These are phyloP conservation scores for Alternaria triticimaculans DNA, from an alignment of 2,329 filamentous ascomycete genomes.

Conservation along the genomic window DNA sequence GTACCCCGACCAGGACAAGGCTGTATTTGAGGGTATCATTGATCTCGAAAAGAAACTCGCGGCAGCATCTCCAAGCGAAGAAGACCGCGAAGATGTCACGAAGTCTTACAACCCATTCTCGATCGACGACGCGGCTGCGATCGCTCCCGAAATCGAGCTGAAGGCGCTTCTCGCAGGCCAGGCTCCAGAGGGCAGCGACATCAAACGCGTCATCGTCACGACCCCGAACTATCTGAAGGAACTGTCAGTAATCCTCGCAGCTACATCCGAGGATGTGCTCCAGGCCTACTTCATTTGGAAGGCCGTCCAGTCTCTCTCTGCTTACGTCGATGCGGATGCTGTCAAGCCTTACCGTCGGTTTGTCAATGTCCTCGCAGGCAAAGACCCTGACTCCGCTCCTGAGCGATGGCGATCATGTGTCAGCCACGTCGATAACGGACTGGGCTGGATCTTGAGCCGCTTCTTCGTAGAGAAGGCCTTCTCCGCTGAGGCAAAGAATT, in stretches of 20 bases:
- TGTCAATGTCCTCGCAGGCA: conserved; percentile 65
- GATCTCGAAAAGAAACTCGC: conserved; percentile 68
- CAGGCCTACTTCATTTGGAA: conserved; percentile 72
- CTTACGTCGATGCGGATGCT: conserved; percentile 64
- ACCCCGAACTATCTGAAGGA: conserved; percentile 67
- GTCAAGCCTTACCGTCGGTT: conserved; percentile 67
- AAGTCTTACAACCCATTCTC: conserved; percentile 71
- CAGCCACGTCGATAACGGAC: conserved; percentile 60
- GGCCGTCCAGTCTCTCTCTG: conserved; percentile 60
- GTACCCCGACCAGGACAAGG: conserved; percentile 40
- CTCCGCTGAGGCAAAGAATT: conserved; percentile 68
- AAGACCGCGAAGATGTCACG: conserved; percentile 67
- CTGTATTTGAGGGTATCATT: conserved; percentile 44
- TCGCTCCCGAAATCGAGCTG: conserved; percentile 65
- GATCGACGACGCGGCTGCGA: conserved; percentile 60
- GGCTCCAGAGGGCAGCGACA: conserved; percentile 58
- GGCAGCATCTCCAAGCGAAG: conserved; percentile 62
- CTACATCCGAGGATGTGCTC: conserved; percentile 62
- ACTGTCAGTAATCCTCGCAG: conserved; percentile 62
- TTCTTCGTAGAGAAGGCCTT: conserved; percentile 76
- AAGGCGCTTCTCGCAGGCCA: conserved; percentile 60
- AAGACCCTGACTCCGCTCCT: conserved; percentile 66
- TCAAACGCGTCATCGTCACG: conserved; percentile 63
- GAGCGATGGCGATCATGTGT: conserved; percentile 74
- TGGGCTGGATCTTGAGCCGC: conserved; percentile 73